Conservation (phyloP, 164 flowering plant species). For the Nymphaea thermarum region DNA sequence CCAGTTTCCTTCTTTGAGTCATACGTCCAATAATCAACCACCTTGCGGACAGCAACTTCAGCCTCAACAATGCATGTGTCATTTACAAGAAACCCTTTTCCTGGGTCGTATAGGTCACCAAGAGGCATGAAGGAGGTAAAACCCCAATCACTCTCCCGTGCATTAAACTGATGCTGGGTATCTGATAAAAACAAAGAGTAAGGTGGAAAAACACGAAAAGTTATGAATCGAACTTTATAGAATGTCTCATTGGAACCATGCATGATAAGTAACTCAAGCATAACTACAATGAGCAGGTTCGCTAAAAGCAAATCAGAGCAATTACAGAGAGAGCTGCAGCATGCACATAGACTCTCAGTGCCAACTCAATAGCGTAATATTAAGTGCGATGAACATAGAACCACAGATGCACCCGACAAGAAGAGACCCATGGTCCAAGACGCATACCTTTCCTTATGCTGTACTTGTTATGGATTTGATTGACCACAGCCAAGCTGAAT, state of each 20-base stretch:
- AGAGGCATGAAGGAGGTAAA: conserved; percentile 93
- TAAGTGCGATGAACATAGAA: not conserved
- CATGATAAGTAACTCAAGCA: not conserved
- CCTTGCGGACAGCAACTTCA: conserved; percentile 67
- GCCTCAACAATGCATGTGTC: conserved; percentile 67
- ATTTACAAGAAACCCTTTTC: conserved; percentile 64
- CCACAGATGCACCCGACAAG: not conserved
- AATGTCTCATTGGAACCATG: not conserved
- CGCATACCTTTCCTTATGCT: conserved; percentile 58
- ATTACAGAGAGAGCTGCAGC: not conserved
- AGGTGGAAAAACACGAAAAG: not conserved
- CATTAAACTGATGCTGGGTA: conserved; percentile 82
- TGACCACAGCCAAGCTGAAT: conserved; percentile 62
- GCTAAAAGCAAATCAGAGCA: not conserved
- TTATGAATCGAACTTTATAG: not conserved
- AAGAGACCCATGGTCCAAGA: not conserved
- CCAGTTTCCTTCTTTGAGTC: conserved; percentile 97
- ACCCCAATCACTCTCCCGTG: conserved; percentile 89
- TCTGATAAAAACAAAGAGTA: conserved; percentile 31
- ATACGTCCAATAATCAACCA: conserved; percentile 70
- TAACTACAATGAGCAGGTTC: not conserved
- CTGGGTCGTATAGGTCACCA: conserved; percentile 66
- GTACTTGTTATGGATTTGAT: conserved; percentile 44
- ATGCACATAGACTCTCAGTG: not conserved
- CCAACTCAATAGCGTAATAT: not conserved